These are phyloP conservation scores for Henckelia pumila DNA, from an alignment of 257 asterid genomes.

Conservation along the genomic window DNA sequence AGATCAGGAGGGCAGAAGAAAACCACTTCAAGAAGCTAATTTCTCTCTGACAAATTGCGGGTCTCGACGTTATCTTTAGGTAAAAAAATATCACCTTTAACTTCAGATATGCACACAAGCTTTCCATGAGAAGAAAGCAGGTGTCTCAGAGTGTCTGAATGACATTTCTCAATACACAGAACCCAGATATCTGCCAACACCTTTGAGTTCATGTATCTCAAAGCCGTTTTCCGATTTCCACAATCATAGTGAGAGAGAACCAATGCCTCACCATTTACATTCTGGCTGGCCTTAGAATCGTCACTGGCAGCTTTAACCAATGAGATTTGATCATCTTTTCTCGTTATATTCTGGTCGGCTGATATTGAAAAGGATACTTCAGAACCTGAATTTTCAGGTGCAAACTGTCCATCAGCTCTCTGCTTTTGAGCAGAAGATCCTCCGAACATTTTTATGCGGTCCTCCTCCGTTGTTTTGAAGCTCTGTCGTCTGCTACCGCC, in stretches of 20 bases:
- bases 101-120: constrained; percentile 75
- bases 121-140: constrained; percentile 73
- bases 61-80: neutral
- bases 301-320: constrained; percentile 24
- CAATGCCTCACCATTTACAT: constrained; percentile 21
- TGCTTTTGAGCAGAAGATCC: constrained; percentile 45
- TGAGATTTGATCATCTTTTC: constrained; percentile 36
- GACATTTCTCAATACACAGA: constrained; percentile 85
- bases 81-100: constrained; percentile 50
- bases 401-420: constrained; percentile 39
- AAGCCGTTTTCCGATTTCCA: constrained; percentile 31
- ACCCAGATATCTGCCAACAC: constrained; percentile 66
- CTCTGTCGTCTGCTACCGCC: constrained; percentile 80
- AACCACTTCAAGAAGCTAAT: neutral
- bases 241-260: constrained; percentile 31
- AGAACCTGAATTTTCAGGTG: constrained; percentile 42
- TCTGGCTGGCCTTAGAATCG: constrained; percentile 34
- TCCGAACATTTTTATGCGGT: constrained; percentile 43
- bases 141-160: constrained; percentile 82
- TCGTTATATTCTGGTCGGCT: constrained; percentile 38
- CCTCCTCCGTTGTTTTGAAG: constrained; percentile 72
- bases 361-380: constrained; percentile 37
- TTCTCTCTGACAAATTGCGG: neutral
- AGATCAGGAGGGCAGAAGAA: constrained; percentile 1
- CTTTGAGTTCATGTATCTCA: constrained; percentile 52